Percentiles rank a stretch among this genome's conserved stretches.
Evolutionary conservation across 1,284 basidiomycete genomes (phyloP).

Genomic region (Boletus sp.): DNA sequence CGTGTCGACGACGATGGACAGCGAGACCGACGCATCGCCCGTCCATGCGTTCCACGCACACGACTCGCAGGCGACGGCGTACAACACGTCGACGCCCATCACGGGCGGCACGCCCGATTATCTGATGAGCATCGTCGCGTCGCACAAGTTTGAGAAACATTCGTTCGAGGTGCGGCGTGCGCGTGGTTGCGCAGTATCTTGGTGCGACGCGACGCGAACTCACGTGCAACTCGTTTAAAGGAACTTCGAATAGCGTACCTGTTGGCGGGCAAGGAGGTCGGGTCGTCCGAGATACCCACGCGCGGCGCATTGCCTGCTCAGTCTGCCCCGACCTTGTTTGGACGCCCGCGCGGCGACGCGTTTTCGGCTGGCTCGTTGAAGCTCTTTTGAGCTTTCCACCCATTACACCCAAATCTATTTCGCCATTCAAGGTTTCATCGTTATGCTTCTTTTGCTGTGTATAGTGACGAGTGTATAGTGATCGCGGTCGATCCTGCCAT

Average conservation of each 20-base stretch:
- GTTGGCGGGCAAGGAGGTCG: slow-evolving; percentile 30
- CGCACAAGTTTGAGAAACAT: slow-evolving; percentile 31
- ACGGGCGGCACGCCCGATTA: slow-evolving; percentile 26
- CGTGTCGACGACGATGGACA: slow-evolving; percentile 5
- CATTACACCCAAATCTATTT: not conserved
- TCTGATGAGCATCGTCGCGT: slow-evolving; percentile 29
- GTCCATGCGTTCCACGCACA: slow-evolving; percentile 21
- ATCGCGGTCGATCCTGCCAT: not conserved
- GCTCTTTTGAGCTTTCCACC: slow-evolving; percentile 8
- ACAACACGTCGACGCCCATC: slow-evolving; percentile 9
- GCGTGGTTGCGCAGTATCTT: not conserved
- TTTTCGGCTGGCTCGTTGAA: slow-evolving; percentile 28
- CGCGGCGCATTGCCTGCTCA: slow-evolving; percentile 29
- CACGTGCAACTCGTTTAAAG: no score
- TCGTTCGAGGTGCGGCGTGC: slow-evolving; percentile 31
- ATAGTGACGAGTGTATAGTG: not conserved
- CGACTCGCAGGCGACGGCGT: slow-evolving; percentile 28
- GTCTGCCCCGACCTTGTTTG: slow-evolving; percentile 25
- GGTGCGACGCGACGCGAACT: no score
- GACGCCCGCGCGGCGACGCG: slow-evolving; percentile 32
- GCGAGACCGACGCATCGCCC: not conserved
- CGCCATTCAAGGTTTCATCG: not conserved
- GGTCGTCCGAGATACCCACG: slow-evolving; percentile 32
- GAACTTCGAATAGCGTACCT: slow-evolving; percentile 33
- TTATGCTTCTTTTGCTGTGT: no score